Evolutionary conservation across 2,329 filamentous ascomycete species (phyloP).

Genomic region (Pseudogymnoascus sp.): DNA sequence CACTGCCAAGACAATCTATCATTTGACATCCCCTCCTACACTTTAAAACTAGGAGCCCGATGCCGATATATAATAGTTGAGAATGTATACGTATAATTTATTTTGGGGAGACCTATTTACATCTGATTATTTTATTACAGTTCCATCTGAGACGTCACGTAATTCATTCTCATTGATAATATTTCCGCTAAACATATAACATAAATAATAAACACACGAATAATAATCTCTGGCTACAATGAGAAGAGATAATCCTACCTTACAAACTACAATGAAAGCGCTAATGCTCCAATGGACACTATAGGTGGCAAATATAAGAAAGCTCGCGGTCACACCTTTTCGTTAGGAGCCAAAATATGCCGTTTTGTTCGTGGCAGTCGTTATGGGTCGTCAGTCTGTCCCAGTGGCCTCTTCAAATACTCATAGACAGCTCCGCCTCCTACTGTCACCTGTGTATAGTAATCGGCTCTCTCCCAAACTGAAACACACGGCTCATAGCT

Average conservation of each 20-base stretch:
- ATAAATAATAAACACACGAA: neutral
- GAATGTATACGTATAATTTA: no score
- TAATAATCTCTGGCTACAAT: neutral
- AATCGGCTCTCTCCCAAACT: neutral
- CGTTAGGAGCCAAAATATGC: neutral
- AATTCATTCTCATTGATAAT: neutral
- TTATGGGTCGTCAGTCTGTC: neutral
- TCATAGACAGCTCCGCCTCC: neutral
- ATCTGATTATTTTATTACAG: neutral
- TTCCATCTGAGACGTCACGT: no score
- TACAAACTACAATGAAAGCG: neutral
- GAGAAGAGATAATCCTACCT: neutral
- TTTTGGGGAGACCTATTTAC: neutral
- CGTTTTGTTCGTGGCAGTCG: neutral
- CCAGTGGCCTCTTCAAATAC: neutral
- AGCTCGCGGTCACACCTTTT: neutral
- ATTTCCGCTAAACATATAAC: neutral
- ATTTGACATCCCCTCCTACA: neutral
- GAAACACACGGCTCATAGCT: slow-evolving; percentile 34
- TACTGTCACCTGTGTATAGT: neutral
- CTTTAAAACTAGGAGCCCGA: neutral
- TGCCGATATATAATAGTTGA: no score
- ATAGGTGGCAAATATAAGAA: neutral
- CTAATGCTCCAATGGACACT: neutral
- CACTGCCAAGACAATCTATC: neutral